Evolutionary conservation across 192 early-diverging fungal genomes (phyloP), one percentile per base, ranked within the genome.

Genomic region (Dispira simplex): DNA sequence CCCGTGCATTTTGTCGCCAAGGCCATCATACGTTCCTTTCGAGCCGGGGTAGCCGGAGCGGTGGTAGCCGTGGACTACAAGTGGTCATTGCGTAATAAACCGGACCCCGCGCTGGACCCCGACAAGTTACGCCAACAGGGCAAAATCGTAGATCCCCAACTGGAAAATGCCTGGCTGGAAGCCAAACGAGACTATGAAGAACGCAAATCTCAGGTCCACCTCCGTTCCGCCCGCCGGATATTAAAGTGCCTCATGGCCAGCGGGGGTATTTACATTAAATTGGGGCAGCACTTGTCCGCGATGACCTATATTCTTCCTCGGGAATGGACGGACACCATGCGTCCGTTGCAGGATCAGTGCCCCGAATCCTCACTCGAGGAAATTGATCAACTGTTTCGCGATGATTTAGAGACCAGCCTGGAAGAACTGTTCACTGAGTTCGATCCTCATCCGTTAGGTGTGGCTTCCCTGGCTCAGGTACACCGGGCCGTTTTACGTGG

Each of bases 391-490:
- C 70, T 95, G 6, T 81, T 97, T 63, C 63, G 77, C 25, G 65
- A 65, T 0, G 94, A 97, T 67, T 67, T 88, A 27, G 84, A 85
- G 9, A 26, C 70, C 57, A 68, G 82, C 8, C 72, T 94, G 3
- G 76, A 78, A 0, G 77, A 88, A 5, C 53, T 89, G 27, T 95
- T 95, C 70, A 70, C 74, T 0, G 70, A 75, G 14, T 97, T 97
- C 69, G 90, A 97, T 58, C 76, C 79, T 46, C 69, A 71, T 11
- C 94, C 94, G 0, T 77, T 97, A 44, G 94, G 94, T n/a, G 89
- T 93, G 11, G 94, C 92, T 8, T 93, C 91, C 2, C 74, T 97
- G 28, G 94, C 94, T 3, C 94, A 97, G 63, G 94, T 97, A 8
- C 94, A 97, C 65, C 76, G 80, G 23, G 93, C 91, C 0, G 79